phyloP scores from a whole-genome alignment of 768 basidiomycete species.

The Amanita jacksonii region DNA sequence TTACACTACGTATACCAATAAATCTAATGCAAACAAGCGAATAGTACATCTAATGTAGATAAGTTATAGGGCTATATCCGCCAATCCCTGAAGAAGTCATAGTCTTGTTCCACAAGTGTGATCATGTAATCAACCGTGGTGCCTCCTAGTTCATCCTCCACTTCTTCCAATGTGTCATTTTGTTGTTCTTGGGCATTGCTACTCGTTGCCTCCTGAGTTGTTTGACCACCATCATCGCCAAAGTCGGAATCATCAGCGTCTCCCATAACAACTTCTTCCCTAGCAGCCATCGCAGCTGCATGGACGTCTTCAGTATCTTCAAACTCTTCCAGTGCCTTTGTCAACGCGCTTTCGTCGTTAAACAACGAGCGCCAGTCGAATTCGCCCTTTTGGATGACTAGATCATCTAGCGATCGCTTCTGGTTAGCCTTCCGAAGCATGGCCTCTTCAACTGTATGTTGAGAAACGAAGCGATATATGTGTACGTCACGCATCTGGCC shows the following conservation, averaged over 20 bases:
- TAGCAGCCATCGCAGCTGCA: constrained; percentile 70
- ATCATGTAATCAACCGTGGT: constrained; percentile 85
- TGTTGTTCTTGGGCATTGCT: constrained; percentile 19
- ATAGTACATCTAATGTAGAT: background rate
- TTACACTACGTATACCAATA: too few species aligned
- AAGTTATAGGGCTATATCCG: constrained; percentile 29
- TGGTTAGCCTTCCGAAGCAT: constrained; percentile 98
- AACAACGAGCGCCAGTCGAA: constrained; percentile 92
- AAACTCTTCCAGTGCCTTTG: constrained; percentile 70
- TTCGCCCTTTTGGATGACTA: constrained; percentile 90
- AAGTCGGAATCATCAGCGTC: constrained; percentile 81
- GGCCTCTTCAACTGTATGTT: constrained; percentile 90
- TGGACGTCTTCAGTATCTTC: constrained; percentile 84
- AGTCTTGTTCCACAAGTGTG: constrained; percentile 46
- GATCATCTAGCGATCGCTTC: constrained; percentile 81
- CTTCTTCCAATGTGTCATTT: constrained; percentile 24
- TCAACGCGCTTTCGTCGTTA: constrained; percentile 53
- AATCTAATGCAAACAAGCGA: too few species aligned
- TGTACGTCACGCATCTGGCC: constrained; percentile 95
- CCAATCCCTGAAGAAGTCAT: constrained; percentile 69
- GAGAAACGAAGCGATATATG: constrained; percentile 89
- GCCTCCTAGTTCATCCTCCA: constrained; percentile 48
- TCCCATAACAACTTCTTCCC: constrained; percentile 61
- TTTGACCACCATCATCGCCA: constrained; percentile 22
- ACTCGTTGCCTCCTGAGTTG: too few species aligned